Conservation (phyloP, 2,329 filamentous ascomycete species). For the Aspergillus brasiliensis region DNA sequence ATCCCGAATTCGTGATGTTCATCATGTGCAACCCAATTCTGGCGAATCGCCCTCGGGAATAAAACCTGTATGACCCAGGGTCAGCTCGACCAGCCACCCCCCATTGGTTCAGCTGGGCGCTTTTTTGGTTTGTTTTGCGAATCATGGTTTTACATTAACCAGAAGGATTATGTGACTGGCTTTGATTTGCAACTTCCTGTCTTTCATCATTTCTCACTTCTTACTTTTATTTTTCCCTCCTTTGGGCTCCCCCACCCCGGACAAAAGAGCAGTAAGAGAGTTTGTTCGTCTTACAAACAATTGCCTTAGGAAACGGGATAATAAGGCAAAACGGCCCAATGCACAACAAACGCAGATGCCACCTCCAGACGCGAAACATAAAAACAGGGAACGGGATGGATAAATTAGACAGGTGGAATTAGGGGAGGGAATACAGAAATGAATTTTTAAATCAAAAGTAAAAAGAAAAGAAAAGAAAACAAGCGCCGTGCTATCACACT, state of each 20-base stretch:
- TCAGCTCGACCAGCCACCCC: conserved; percentile 17
- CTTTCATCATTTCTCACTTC: not conserved
- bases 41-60: conserved; percentile 21
- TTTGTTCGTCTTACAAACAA: too few species aligned
- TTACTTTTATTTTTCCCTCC: not conserved
- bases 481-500: not conserved
- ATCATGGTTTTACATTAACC: conserved; percentile 11
- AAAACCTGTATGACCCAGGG: conserved; percentile 11
- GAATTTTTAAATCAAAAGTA: too few species aligned
- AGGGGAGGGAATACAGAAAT: too few species aligned
- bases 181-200: not conserved
- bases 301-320: too few species aligned
- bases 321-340: too few species aligned
- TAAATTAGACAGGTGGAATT: too few species aligned
- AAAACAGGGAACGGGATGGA: too few species aligned
- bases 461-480: not conserved
- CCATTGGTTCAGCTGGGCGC: conserved; percentile 14
- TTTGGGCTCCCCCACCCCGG: not conserved
- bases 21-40: conserved; percentile 26
- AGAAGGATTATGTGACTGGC: conserved; percentile 13
- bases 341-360: too few species aligned
- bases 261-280: not conserved
- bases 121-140: conserved; percentile 13
- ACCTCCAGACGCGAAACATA: too few species aligned
- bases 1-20: conserved; percentile 25